Conservation (phyloP, 768 basidiomycete genomes). For the Tulasnella sp. region DNA sequence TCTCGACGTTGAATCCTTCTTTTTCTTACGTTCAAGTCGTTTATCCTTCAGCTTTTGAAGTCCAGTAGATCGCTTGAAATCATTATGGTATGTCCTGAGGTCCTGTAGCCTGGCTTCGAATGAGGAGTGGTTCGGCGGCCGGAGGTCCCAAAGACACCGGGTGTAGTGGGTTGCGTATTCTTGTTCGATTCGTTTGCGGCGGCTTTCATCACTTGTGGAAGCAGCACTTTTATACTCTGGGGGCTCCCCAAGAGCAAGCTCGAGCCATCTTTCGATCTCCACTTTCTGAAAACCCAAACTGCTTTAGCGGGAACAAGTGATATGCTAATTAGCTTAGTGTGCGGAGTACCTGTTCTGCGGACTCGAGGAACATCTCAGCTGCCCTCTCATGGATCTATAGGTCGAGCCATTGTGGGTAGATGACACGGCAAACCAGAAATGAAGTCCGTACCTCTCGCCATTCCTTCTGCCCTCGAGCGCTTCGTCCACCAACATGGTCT, state of each 20-base stretch:
- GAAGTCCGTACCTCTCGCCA: background rate
- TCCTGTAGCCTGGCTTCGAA: background rate
- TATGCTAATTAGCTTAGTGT: background rate
- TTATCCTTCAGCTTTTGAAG: background rate
- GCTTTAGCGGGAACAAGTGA: background rate
- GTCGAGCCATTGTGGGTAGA: background rate
- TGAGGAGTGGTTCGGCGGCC: background rate
- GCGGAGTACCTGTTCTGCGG: background rate
- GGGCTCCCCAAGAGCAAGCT: background rate
- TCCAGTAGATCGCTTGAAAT: background rate
- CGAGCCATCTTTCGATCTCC: background rate
- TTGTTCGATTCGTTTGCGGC: background rate
- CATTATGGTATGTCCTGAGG: background rate
- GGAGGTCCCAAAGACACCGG: background rate
- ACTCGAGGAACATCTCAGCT: background rate
- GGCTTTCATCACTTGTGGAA: background rate
- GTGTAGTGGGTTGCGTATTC: constrained; percentile 1
- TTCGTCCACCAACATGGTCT: background rate
- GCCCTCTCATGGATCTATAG: background rate
- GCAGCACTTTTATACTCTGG: background rate
- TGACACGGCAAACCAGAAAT: background rate
- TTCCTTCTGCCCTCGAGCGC: background rate
- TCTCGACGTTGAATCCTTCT: background rate
- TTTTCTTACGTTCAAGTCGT: background rate
- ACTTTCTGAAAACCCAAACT: background rate